Evolutionary conservation across 306 rosid species (phyloP), one percentile per base, ranked within the genome.

Genomic region (Cicer bijugum): DNA sequence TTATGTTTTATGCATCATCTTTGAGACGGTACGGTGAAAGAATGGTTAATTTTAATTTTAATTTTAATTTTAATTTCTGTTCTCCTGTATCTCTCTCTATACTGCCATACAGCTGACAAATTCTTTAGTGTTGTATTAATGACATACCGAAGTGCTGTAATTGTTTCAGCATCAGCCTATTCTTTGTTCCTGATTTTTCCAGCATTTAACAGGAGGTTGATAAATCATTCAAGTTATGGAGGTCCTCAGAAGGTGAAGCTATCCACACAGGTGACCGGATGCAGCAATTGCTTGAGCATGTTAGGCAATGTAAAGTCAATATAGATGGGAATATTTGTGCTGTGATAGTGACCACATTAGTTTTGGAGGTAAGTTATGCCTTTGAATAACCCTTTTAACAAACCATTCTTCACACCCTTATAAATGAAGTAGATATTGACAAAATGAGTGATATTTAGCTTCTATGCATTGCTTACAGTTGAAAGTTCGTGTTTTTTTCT

Each of bases 281-380:
- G 80, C 90, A 87, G 69, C 88, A 85, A 69, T 77, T 89, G 84
- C 92, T 91, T 12, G 96, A 89, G 82, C 89, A 89, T 77, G 93
- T 91, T 47, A 86, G 92, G 82, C 85, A 78, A 43, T 90, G 85
- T 80, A 83, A 78, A 84, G 97, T 91, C 64, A 89, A 86, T 38
- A 74, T 91, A 42, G 91, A 89, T 64, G 91, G 92, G 40, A 85
- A 77, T 78, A 83, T 89, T 77, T 89, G 92, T 67, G 77, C 96
- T 9, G 93, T 86, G 75, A 86, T 91, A 86, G 96, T 91, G 43
- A 89, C 96, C 77, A 87, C 92, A 59, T 82, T 89, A 86, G 96
- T 91, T 80, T 88, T 91, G 72, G 97, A 91, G 96, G 97, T 91
- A 84, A 45, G 20, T 52, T 62, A 48, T 47, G 67, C 23, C 67